Evolutionary conservation across 306 rosid genomes (phyloP).

Genomic region (Sophora flavescens): DNA sequence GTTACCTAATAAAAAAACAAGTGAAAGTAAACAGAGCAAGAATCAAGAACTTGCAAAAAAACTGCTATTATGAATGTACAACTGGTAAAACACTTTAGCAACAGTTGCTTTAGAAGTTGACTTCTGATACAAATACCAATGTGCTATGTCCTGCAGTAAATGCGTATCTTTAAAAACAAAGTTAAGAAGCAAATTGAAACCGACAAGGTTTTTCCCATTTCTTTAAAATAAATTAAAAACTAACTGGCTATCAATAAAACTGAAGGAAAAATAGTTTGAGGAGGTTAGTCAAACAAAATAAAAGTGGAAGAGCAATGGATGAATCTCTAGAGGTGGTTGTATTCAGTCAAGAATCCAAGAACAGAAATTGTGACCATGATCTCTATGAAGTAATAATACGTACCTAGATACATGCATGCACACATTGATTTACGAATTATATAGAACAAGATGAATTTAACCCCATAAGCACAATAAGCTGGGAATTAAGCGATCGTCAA

Average conservation of each 20-base stretch:
- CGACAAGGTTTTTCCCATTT: not conserved
- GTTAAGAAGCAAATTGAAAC: conserved; percentile 10
- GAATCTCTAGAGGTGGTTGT: not conserved
- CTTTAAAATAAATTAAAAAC: not conserved
- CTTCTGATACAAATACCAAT: not conserved
- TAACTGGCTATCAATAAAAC: not conserved
- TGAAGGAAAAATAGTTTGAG: conserved; percentile 4
- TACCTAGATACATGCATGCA: conserved; percentile 39
- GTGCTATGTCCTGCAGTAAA: conserved; percentile 9
- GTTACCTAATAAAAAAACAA: not conserved
- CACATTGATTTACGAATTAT: not conserved
- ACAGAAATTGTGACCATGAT: not conserved
- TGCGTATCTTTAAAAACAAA: not conserved
- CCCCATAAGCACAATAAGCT: not conserved
- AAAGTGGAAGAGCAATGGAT: not conserved
- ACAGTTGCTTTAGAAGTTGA: not conserved
- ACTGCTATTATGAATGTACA: not conserved
- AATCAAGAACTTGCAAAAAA: conserved; percentile 12
- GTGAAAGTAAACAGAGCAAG: conserved; percentile 8
- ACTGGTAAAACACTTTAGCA: conserved; percentile 2
- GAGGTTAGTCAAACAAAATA: not conserved
- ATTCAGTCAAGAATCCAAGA: not conserved
- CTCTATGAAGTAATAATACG: not conserved
- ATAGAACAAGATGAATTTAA: not conserved
- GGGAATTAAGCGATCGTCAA: not conserved